phyloP scores from a whole-genome alignment of 1,284 basidiomycete genomes.

The Coriolopsis trogii region DNA sequence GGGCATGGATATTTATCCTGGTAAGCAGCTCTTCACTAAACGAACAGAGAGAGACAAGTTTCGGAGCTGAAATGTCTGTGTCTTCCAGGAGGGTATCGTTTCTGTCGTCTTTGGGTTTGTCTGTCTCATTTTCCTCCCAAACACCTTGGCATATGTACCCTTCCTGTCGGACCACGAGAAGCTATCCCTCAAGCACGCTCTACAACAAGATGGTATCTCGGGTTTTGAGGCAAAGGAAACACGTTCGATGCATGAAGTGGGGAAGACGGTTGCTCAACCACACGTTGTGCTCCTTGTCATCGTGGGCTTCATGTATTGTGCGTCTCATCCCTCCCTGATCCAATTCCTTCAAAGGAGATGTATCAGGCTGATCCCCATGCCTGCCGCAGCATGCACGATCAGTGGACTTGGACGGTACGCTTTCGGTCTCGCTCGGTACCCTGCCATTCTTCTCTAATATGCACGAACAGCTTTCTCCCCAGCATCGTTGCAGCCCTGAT shows the following conservation, averaged over 20 bases:
- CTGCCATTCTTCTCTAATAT: not conserved
- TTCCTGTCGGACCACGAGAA: too few relatives aligned
- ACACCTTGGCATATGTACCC: too few relatives aligned
- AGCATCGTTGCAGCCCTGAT: slow-evolving; percentile 35
- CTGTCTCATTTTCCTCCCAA: too few relatives aligned
- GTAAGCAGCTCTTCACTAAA: not conserved
- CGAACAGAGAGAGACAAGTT: not conserved
- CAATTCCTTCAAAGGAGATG: too few relatives aligned
- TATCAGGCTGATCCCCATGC: not conserved
- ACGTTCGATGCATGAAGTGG: slow-evolving; percentile 9
- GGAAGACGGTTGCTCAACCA: slow-evolving; percentile 2
- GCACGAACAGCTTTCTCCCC: slow-evolving; percentile 21
- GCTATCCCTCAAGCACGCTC: too few relatives aligned
- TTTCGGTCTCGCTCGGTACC: slow-evolving; percentile 10
- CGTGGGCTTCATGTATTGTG: slow-evolving; percentile 30
- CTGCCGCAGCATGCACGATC: not conserved
- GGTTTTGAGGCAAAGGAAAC: not conserved
- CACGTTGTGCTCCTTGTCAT: slow-evolving; percentile 21
- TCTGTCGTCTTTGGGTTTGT: too few relatives aligned
- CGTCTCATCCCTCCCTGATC: slow-evolving; percentile 2
- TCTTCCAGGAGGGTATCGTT: too few relatives aligned
- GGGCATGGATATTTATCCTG: slow-evolving; percentile 66
- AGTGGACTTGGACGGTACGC: slow-evolving; percentile 16
- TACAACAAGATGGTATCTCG: slow-evolving; percentile 6
- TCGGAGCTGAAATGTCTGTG: slow-evolving; percentile 33